Conservation (phyloP, 805 yeast species). For the Jamesozyma hellenica region DNA sequence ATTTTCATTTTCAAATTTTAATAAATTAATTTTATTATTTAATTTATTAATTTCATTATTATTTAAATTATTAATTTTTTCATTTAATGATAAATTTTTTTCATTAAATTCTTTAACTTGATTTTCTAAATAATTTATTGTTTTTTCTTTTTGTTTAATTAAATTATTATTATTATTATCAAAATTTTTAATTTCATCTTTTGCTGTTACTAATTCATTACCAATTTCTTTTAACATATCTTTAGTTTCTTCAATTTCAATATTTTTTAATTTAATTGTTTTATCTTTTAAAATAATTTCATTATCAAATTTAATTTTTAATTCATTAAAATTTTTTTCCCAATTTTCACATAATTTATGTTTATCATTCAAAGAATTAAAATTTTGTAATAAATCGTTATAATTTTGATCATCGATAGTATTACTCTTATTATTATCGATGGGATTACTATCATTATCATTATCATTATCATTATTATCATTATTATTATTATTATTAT, state of each 20-base stretch:
- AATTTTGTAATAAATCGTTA: background rate
- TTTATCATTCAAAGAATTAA: background rate
- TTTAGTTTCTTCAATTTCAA: conserved; percentile 58
- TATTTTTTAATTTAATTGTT: conserved; percentile 34
- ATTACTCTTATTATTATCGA: background rate
- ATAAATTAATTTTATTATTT: conserved; percentile 20
- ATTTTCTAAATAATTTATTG: conserved; percentile 31
- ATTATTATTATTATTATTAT: background rate
- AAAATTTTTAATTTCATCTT: conserved; percentile 35
- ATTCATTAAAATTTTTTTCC: background rate
- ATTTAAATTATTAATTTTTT: conserved; percentile 21
- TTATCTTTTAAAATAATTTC: background rate
- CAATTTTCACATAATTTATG: background rate
- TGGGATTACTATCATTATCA: conserved; percentile 1
- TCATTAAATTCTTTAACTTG: conserved; percentile 32
- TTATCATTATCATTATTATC: background rate
- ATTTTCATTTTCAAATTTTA: conserved; percentile 32
- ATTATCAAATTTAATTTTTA: background rate
- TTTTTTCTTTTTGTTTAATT: conserved; percentile 30
- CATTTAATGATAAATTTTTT: conserved; percentile 20
- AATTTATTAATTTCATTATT: conserved; percentile 29
- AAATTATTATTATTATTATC: conserved; percentile 9
- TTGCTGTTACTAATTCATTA: conserved; percentile 63
- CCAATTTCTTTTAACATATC: conserved; percentile 76
- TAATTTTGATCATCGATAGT: background rate